Conservation (phyloP, 1,139 yeast genomes). For the Pichia sp. region DNA sequence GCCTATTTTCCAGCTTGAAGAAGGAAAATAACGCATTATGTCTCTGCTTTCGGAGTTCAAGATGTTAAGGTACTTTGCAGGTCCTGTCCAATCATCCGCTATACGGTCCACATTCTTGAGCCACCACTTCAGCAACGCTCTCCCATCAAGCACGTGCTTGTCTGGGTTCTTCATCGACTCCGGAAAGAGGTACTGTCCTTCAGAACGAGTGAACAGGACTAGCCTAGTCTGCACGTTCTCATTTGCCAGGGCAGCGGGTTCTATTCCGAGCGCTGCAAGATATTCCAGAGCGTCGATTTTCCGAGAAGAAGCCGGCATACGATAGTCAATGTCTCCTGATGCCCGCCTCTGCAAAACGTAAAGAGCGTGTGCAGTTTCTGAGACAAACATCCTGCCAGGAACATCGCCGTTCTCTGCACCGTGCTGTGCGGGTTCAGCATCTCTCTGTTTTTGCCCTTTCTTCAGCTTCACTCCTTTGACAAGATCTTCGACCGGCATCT, state of each 20-base stretch:
- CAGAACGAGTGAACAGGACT: constrained; percentile 80
- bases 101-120: constrained; percentile 40
- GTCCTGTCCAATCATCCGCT: constrained; percentile 10
- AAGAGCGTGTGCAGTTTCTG: constrained; percentile 27
- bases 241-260: not conserved
- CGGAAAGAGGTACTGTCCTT: constrained; percentile 81
- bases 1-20: constrained; percentile 47
- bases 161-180: constrained; percentile 53
- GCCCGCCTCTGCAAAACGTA: constrained; percentile 26
- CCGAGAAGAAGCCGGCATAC: constrained; percentile 17
- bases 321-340: constrained; percentile 22
- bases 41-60: constrained; percentile 65
- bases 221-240: constrained; percentile 37
- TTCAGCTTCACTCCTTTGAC: not conserved
- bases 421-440: not conserved
- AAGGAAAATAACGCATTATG: constrained; percentile 38
- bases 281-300: not conserved
- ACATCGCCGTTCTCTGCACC: not conserved
- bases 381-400: constrained; percentile 16
- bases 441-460: too few species aligned
- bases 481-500: constrained; percentile 1
- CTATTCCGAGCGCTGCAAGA: not conserved
- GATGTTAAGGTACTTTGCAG: constrained; percentile 42
- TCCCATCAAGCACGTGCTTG: constrained; percentile 76
- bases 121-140: constrained; percentile 83